Evolutionary conservation across 768 basidiomycete species (phyloP).

Genomic region (Leucocoprinus sp.): DNA sequence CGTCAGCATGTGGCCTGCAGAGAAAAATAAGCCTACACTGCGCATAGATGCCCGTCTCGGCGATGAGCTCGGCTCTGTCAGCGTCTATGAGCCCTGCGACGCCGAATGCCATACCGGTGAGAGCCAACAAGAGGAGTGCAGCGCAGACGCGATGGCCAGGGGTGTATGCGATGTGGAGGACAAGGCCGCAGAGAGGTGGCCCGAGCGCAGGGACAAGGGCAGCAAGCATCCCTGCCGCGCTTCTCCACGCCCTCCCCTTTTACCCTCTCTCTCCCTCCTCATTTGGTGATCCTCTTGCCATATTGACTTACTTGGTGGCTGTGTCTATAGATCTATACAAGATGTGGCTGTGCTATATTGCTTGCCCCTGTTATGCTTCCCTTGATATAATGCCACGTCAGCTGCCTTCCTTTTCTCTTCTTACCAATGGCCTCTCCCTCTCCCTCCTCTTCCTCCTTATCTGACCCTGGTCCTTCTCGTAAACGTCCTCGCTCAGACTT

Average conservation of each 20-base stretch:
- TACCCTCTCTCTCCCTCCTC: too few relatives aligned
- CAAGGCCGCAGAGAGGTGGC: too few relatives aligned
- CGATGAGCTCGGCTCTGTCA: background rate
- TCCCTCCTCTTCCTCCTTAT: conserved; percentile 18
- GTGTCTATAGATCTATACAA: too few relatives aligned
- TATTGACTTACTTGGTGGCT: too few relatives aligned
- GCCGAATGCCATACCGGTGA: conserved; percentile 14
- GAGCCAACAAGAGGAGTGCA: conserved; percentile 32
- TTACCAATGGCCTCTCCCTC: conserved; percentile 22
- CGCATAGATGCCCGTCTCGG: conserved; percentile 1
- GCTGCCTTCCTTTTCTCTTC: conserved; percentile 23
- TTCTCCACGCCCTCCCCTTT: too few relatives aligned
- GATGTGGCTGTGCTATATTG: background rate
- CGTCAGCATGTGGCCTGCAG: background rate
- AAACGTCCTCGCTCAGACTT: conserved; percentile 64
- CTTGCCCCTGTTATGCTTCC: background rate
- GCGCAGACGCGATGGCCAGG: background rate
- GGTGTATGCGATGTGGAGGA: conserved; percentile 1
- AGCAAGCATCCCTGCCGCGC: too few relatives aligned
- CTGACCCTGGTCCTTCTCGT: conserved; percentile 40
- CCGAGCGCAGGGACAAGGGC: too few relatives aligned
- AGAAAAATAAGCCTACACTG: background rate
- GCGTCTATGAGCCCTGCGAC: too few relatives aligned
- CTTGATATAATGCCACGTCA: conserved; percentile 19
- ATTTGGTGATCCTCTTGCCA: too few relatives aligned